Base-by-base conservation (phyloP, 805 yeast genomes). In the Kodamaea kaohsiungensis region DNA sequence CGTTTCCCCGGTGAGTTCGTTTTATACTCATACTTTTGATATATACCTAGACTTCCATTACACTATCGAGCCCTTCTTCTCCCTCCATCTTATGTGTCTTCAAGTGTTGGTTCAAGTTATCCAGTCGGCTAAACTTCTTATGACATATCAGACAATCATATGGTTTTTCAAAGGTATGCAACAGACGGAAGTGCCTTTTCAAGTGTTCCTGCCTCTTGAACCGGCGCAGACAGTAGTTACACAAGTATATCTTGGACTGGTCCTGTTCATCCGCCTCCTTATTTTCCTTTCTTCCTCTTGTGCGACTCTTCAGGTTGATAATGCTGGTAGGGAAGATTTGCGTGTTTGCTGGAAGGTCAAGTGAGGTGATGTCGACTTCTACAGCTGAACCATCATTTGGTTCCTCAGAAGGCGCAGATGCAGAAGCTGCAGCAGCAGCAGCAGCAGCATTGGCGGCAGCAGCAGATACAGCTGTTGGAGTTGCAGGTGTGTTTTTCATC, bases 191-290 rank as follows among this genome's bases (percentile, higher is more conserved):
- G 62, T 88, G 95, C 56, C 95, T 77, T 65, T 86, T 86, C 60
- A 88, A 70, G 67, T 88, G 95, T 63, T 88, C 95, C 65, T 87
- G 90, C 60, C 95, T 77, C 64, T 86, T 84, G 70, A 88, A 88
- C 39, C 80, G 65, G 59, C 92, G 77, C 48, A 80, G 76, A 66
- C 93, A 87, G 62, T 77, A 80, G 33, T 80, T 81, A 66, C 92
- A 87, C 30, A 81, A 80, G 64, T 79, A 87, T 43, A 83, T 83
- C 67, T 86, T 86, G 9, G 79, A 49, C 58, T 73, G 77, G 57
- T 76, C 80, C 48, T 64, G 67, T 63, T 73, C 58, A 61, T 84
- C 89, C 16, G 82, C 84, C 49, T 80, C 82, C 57, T 80, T 70
- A 43, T 85, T 80, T 19, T 87, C 89, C 65, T 85, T 85, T 42